Evolutionary conservation across 1,284 basidiomycete species (phyloP).

Genomic region (Fistulinella staudtii): DNA sequence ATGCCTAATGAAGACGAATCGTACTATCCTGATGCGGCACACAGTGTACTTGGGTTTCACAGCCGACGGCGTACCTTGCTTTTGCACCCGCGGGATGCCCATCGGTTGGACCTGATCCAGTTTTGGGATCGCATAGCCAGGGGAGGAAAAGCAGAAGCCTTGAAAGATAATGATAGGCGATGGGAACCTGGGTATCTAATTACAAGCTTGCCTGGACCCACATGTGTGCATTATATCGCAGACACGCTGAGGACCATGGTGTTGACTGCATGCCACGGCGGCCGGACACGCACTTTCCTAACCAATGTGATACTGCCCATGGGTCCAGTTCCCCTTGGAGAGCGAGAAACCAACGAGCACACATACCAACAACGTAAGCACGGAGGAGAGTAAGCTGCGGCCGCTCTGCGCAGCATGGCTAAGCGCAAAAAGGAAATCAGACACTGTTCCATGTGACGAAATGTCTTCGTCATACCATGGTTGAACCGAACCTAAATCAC

Average conservation of each 20-base stretch:
- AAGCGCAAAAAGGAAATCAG: slow-evolving; percentile 1
- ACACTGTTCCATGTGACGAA: neutral
- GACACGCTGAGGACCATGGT: neutral
- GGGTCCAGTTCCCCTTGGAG: neutral
- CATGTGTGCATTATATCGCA: too few species aligned
- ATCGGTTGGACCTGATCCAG: slow-evolving; percentile 19
- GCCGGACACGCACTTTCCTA: neutral
- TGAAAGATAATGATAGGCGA: slow-evolving; percentile 7
- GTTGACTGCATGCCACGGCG: neutral
- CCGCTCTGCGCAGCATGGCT: neutral
- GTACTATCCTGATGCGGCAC: slow-evolving; percentile 9
- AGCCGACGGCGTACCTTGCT: slow-evolving; percentile 7
- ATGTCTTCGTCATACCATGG: neutral
- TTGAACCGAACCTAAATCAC: neutral
- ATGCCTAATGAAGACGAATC: neutral
- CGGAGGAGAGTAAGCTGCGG: neutral
- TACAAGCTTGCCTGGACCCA: too few species aligned
- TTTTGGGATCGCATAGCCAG: slow-evolving; percentile 1
- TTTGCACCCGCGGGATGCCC: neutral
- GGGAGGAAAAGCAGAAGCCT: neutral
- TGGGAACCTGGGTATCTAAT: too few species aligned
- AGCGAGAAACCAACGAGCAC: neutral
- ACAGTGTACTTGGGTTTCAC: slow-evolving; percentile 3
- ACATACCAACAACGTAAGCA: neutral
- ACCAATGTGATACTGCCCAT: neutral